phyloP scores from a whole-genome alignment of 345 rosid genomes.

The Brassica juncea region DNA sequence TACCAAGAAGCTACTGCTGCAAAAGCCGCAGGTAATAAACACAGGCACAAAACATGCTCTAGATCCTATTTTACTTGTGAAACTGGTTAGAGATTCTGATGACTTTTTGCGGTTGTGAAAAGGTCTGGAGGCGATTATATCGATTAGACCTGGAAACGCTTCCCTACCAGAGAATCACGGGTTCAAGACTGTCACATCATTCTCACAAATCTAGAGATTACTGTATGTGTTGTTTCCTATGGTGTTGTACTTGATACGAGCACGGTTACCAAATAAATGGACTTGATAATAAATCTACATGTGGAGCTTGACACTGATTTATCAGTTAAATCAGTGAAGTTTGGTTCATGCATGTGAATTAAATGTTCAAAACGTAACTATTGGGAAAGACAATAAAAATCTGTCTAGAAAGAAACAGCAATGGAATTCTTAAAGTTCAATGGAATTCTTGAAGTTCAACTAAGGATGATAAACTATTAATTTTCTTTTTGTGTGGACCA shows the following conservation, averaged over 20 bases:
- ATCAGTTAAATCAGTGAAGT: slow-evolving; percentile 3
- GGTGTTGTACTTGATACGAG: slow-evolving; percentile 18
- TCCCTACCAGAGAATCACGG: slow-evolving; percentile 64
- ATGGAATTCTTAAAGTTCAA: too few relatives aligned
- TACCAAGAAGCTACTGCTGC: slow-evolving; percentile 92
- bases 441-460: too few relatives aligned
- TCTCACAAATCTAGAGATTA: slow-evolving; percentile 53
- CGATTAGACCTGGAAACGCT: slow-evolving; percentile 72
- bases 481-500: too few relatives aligned
- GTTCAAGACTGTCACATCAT: slow-evolving; percentile 65
- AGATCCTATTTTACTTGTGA: slow-evolving; percentile 10
- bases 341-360: slow-evolving; percentile 14
- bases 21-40: slow-evolving; percentile 69
- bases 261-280: slow-evolving; percentile 16
- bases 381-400: too few relatives aligned
- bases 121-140: slow-evolving; percentile 66
- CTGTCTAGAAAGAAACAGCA: too few relatives aligned
- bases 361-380: not conserved
- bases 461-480: too few relatives aligned
- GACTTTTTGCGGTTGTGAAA: slow-evolving; percentile 11
- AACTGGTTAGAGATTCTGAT: not conserved
- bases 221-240: not conserved
- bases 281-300: slow-evolving; percentile 9
- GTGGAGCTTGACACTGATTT: not conserved
- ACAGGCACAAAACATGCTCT: not conserved